These are phyloP conservation scores for Primulina eburnea DNA, from an alignment of 257 asterid species.

Conservation along the genomic window DNA sequence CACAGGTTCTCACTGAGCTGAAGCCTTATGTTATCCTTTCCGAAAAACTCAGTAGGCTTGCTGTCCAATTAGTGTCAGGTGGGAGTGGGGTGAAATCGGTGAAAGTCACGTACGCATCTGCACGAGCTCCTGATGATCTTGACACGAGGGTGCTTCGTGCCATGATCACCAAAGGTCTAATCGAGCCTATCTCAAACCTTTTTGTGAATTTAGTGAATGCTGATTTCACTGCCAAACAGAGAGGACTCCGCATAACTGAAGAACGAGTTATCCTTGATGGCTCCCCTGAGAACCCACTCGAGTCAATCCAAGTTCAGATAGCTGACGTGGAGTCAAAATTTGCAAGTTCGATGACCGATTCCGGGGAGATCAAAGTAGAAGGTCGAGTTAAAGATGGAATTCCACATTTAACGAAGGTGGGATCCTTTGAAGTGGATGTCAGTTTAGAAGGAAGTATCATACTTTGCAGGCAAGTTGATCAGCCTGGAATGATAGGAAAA, in stretches of 20 bases:
- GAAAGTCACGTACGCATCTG: conserved; percentile 55
- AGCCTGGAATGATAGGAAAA: conserved; percentile 78
- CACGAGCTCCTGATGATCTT: conserved; percentile 70
- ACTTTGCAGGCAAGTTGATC: conserved; percentile 72
- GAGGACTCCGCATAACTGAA: conserved; percentile 62
- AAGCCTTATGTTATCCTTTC: conserved; percentile 56
- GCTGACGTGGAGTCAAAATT: conserved; percentile 67
- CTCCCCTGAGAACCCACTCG: conserved; percentile 61
- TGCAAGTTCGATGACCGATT: conserved; percentile 59
- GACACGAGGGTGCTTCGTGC: conserved; percentile 69
- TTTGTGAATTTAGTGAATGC: conserved; percentile 63
- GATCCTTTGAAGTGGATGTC: conserved; percentile 69
- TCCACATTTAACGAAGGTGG: conserved; percentile 64
- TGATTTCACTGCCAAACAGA: conserved; percentile 69
- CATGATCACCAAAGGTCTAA: conserved; percentile 65
- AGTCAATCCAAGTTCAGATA: conserved; percentile 61
- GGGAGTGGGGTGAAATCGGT: conserved; percentile 63
- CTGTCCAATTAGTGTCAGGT: conserved; percentile 66
- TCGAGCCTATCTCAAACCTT: conserved; percentile 60
- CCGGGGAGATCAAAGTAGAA: conserved; percentile 59
- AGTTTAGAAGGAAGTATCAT: conserved; percentile 71
- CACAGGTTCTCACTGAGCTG: conserved; percentile 60
- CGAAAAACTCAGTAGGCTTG: conserved; percentile 68
- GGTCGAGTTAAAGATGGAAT: conserved; percentile 63
- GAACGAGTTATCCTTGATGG: conserved; percentile 56